Conservation (phyloP, 2,329 filamentous ascomycete genomes). For the Coniochaeta sp. region DNA sequence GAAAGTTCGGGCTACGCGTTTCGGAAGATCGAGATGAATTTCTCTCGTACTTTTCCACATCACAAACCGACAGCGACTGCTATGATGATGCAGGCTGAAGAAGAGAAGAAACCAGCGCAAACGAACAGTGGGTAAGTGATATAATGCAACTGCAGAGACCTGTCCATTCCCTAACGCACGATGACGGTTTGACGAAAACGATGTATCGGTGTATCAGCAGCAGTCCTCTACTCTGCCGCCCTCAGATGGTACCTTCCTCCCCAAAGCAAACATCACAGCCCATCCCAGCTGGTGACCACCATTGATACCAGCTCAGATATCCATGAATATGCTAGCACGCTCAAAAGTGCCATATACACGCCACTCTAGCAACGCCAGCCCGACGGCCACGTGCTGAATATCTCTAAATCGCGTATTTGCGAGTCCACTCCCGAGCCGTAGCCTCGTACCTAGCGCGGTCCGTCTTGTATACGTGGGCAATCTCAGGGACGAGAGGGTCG, state of each 20-base stretch:
- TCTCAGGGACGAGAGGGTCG: constrained; percentile 96
- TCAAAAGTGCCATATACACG: neutral
- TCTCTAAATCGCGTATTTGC: constrained; percentile 89
- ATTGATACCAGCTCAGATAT: neutral
- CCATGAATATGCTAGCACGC: neutral
- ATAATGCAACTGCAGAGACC: neutral
- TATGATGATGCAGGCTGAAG: neutral
- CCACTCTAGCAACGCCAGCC: neutral
- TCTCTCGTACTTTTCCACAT: no score
- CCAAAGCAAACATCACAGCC: neutral
- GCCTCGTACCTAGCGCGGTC: constrained; percentile 93
- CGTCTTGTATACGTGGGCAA: constrained; percentile 99
- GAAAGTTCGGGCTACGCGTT: no score
- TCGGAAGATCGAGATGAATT: no score
- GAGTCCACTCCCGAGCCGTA: constrained; percentile 95
- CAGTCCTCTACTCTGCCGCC: neutral
- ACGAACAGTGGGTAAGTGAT: neutral
- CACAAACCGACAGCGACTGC: neutral
- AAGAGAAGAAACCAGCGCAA: neutral
- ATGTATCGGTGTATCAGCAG: neutral
- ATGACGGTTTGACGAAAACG: neutral
- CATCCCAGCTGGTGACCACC: neutral
- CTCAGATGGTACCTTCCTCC: neutral
- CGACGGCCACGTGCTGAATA: neutral
- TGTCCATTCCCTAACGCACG: neutral